phyloP scores from a whole-genome alignment of 1,284 basidiomycete species.

The Porogramme epimiltina region DNA sequence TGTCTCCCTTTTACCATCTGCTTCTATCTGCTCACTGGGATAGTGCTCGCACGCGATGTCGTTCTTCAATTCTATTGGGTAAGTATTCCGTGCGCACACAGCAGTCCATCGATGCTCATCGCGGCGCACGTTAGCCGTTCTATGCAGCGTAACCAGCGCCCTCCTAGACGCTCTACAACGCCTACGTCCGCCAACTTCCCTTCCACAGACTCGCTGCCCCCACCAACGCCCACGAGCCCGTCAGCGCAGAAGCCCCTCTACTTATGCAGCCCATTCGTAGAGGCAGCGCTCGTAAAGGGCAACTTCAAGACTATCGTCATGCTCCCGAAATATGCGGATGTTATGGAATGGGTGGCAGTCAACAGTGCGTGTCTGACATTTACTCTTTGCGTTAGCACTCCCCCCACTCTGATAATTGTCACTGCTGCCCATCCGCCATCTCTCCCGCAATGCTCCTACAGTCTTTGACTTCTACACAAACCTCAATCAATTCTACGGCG shows the following conservation, averaged over 20 bases:
- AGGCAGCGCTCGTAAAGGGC: slow-evolving; percentile 96
- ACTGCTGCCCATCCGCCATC: not conserved
- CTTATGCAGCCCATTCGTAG: slow-evolving; percentile 94
- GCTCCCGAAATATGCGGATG: slow-evolving; percentile 95
- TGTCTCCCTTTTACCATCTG: not conserved
- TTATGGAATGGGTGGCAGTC: slow-evolving; percentile 98
- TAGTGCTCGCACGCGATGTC: slow-evolving; percentile 48
- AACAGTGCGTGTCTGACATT: slow-evolving; percentile 70
- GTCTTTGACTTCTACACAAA: slow-evolving; percentile 97
- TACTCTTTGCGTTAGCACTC: not conserved
- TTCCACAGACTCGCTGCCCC: slow-evolving; percentile 43
- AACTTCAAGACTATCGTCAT: slow-evolving; percentile 99
- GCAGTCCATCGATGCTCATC: slow-evolving; percentile 12
- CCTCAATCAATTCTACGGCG: slow-evolving; percentile 96
- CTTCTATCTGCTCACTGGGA: not conserved
- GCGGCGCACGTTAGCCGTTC: slow-evolving; percentile 50
- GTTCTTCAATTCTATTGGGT: slow-evolving; percentile 81
- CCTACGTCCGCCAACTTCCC: slow-evolving; percentile 66
- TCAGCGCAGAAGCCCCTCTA: slow-evolving; percentile 74
- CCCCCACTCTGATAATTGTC: not conserved
- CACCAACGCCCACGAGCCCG: slow-evolving; percentile 43
- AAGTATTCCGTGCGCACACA: slow-evolving; percentile 22
- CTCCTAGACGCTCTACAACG: slow-evolving; percentile 67
- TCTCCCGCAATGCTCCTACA: slow-evolving; percentile 31
- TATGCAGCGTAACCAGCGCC: slow-evolving; percentile 67